Conservation (phyloP, 805 yeast genomes). For the Alloascoidea hylecoeti region DNA sequence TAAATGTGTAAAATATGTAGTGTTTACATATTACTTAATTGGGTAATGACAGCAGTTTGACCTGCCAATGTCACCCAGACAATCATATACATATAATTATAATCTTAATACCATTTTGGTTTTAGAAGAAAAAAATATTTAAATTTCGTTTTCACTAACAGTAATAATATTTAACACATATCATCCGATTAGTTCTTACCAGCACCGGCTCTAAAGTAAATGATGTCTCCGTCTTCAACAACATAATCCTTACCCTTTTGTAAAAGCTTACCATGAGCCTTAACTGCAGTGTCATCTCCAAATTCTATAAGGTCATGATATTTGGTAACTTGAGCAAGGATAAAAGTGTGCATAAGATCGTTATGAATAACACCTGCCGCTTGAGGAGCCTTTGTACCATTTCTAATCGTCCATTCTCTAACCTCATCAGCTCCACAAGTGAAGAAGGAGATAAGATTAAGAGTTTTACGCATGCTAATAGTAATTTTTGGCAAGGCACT, state of each 20-base stretch:
- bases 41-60: too few relatives aligned
- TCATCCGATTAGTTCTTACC: constrained; percentile 77
- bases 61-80: too few relatives aligned
- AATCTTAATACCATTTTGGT: too few relatives aligned
- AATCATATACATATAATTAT: too few relatives aligned
- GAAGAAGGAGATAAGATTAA: constrained; percentile 84
- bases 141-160: constrained; percentile 3
- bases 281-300: constrained; percentile 72
- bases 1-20: too few relatives aligned
- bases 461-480: constrained; percentile 72
- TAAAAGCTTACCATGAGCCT: constrained; percentile 77
- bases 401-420: constrained; percentile 95
- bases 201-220: constrained; percentile 89
- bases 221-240: constrained; percentile 89
- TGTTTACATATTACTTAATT: too few relatives aligned
- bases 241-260: constrained; percentile 92
- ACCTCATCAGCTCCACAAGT: constrained; percentile 95
- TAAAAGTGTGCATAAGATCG: constrained; percentile 89
- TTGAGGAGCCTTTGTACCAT: constrained; percentile 90
- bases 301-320: constrained; percentile 64
- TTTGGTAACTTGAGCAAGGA: constrained; percentile 85
- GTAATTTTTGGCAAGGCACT: constrained; percentile 83
- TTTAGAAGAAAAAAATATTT: constrained; percentile 6
- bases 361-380: constrained; percentile 98
- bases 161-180: constrained; percentile 3